Base-by-base conservation (phyloP, 768 basidiomycete genomes). In the Rhodotorula paludigena region DNA sequence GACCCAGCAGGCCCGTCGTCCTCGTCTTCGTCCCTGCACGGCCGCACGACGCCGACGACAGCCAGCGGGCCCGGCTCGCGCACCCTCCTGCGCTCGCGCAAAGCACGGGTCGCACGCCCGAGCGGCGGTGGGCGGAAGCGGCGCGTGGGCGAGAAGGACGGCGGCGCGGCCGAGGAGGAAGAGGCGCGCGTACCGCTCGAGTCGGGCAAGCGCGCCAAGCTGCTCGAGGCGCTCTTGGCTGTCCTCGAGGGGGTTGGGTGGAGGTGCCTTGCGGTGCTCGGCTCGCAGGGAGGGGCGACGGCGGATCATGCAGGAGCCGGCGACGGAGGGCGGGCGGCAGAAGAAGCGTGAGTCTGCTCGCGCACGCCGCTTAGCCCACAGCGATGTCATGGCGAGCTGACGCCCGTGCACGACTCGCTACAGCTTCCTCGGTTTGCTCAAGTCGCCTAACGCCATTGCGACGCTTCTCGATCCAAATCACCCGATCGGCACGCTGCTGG, bases 161-260 rank as follows among this genome's bases (percentile, higher is more conserved):
- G 47, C 36, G 10, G 15, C 25, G 21, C 11, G 35, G n/a, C 25
- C 2, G 41, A 4, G 8, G 48, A 3, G 21, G 36, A 47, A 5
- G 49, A 38, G 11, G 63, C 54, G 18, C 6, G 63, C 10, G 41
- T 62, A n/a, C 18, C 35, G 21, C 20, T 72, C 30, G 71, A 68
- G 41, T 2, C 12, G 28, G 57, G 15, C 3, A 72, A 57, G 53
- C 38, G 66, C 28, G 57, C 35, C 11, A 33, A 30, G 33, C 48
- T 72, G 16, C 7, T 72, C 21, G 51, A 38, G 4, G 45, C 32
- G 21, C 38, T 44, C 21, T 12, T 67, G 16, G 60, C 47, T 20
- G 51, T 68, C 6, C 47, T 72, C 25, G 71, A 72, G 47, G 66
- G 71, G 10, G 30, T 72, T 16, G 63, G 56, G 2, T 72, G 71